Evolutionary conservation across 2,329 filamentous ascomycete genomes (phyloP).

Genomic region (Calonectria fujianensis): DNA sequence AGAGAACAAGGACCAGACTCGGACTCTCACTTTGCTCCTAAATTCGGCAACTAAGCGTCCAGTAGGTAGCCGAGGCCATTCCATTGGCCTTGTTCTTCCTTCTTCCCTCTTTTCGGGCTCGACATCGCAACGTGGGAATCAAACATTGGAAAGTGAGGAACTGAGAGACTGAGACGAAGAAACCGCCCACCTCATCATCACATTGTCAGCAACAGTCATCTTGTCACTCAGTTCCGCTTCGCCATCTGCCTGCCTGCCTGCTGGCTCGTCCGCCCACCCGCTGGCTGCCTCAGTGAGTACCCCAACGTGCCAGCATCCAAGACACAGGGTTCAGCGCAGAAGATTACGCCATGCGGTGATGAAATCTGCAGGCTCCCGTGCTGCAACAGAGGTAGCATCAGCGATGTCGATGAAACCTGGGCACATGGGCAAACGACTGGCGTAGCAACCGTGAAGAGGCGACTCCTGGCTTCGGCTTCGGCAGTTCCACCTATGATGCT

Average conservation of each 20-base stretch:
- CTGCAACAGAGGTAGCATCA: background rate
- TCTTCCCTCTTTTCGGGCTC: background rate
- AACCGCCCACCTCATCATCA: background rate
- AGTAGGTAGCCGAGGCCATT: slow-evolving; percentile 12
- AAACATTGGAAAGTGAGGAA: background rate
- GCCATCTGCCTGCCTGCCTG: background rate
- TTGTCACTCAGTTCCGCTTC: background rate
- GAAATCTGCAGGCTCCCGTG: background rate
- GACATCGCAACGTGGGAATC: background rate
- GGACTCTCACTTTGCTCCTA: background rate
- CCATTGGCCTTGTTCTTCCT: background rate
- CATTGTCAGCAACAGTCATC: background rate
- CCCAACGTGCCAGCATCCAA: slow-evolving; percentile 9
- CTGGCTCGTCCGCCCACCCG: background rate
- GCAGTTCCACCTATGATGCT: slow-evolving; percentile 9
- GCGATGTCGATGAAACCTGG: background rate
- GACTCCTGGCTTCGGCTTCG: background rate
- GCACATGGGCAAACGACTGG: slow-evolving; percentile 19
- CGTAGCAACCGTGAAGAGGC: background rate
- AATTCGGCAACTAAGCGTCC: background rate
- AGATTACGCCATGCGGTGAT: background rate
- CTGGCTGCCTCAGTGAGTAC: background rate
- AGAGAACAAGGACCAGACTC: background rate
- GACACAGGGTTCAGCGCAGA: slow-evolving; percentile 6
- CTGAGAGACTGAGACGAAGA: background rate